Evolutionary conservation across 345 rosid genomes (phyloP).

Genomic region (Triadica sebifera): DNA sequence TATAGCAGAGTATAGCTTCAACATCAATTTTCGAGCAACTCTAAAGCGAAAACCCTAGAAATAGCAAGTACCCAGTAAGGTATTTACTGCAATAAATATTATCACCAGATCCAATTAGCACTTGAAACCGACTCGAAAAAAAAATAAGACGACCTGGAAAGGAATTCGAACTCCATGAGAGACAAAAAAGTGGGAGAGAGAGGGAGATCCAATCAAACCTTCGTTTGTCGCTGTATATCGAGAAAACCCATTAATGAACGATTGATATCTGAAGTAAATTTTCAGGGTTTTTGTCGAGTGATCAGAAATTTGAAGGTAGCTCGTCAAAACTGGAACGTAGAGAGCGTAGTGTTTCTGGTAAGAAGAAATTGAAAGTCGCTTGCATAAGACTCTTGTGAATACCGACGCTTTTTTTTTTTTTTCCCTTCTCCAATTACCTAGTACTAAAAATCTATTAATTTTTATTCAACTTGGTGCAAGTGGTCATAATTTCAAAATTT

Average conservation of each 20-base stretch:
- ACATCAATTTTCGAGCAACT: background rate
- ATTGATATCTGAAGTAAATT: background rate
- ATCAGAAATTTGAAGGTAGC: background rate
- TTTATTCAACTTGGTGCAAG: too few relatives aligned
- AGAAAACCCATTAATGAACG: constrained; percentile 15
- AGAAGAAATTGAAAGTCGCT: background rate
- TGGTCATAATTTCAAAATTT: too few relatives aligned
- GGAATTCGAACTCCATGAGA: constrained; percentile 8
- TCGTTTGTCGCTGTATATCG: background rate
- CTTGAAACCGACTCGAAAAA: constrained; percentile 6
- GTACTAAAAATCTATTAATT: too few relatives aligned
- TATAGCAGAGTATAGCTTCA: constrained; percentile 2
- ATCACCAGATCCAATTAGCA: background rate
- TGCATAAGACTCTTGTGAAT: background rate
- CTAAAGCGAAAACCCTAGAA: constrained; percentile 21
- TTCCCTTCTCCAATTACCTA: too few relatives aligned
- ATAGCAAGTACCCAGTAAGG: constrained; percentile 18
- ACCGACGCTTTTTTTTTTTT: too few relatives aligned
- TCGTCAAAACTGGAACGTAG: background rate
- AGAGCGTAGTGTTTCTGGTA: background rate
- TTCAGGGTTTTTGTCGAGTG: background rate
- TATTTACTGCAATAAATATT: background rate
- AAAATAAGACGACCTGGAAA: constrained; percentile 20
- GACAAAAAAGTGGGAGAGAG: background rate
- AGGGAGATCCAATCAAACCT: constrained; percentile 29